Base-by-base conservation (phyloP, 352 stramenopile genomes). In the Globisporangium sylvaticum region DNA sequence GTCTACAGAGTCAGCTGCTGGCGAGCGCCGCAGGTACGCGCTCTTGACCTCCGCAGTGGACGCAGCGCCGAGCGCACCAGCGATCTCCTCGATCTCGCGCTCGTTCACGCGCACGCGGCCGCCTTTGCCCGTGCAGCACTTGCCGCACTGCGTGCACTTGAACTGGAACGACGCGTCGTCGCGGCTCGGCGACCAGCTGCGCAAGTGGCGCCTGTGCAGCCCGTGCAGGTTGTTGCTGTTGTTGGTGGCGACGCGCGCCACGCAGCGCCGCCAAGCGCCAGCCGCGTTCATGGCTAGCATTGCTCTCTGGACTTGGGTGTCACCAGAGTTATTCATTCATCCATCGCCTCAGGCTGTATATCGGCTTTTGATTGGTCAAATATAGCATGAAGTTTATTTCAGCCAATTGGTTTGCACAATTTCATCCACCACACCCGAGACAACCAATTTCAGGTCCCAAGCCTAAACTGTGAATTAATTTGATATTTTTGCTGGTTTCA, bases 101-200 rank as follows among this genome's bases (percentile, higher is more conserved):
- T 68, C 75, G 63, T 94, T 91, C 48, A 94, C 81, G 48, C 80
- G 81, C 59, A 91, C 86, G 29, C 73, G 78, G 29, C 86, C 86
- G 48, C 84, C 83, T 58, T 64, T 78, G 2, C 86, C 86, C 4
- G 84, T 92, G 66, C 86, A 94, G 68, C 86, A 94, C 65, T 90
- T 89, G 73, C 83, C 86, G 64, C 86, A 94, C 9, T 76, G 74
- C 31, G 83, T 92, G 70, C 86, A 94, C 29, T 76, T 78, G 70
- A 94, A 94, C 15, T 72, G 70, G 42, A 92, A 78, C 50, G 57
- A 60, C 18, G 80, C 80, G 22, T 83, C 77, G 10, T 76, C 61
- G 0, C 81, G 61, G 32, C 42, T 62, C 7, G 25, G 22, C 1
- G 68, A 71, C 80, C 78, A 84, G 58, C 61, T 81, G 67, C 77